phyloP scores from a whole-genome alignment of 352 stramenopile genomes.

The Globisporangium cylindrosporum region DNA sequence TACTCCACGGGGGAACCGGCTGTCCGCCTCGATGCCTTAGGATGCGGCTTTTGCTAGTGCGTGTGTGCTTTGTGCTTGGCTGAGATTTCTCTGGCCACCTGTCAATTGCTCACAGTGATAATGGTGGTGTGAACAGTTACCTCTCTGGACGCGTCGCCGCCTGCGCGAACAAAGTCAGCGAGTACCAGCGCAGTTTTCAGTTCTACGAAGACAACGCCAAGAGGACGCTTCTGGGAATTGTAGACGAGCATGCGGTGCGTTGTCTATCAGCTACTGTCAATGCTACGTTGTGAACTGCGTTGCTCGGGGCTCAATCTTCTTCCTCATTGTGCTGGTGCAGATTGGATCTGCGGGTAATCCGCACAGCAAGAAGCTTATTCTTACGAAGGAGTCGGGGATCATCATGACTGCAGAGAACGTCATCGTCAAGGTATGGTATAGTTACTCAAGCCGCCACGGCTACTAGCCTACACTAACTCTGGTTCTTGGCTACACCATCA shows the following conservation, averaged over 20 bases:
- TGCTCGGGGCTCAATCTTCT: neutral
- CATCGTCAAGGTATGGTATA: slow-evolving; percentile 44
- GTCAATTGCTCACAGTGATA: neutral
- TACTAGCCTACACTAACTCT: neutral
- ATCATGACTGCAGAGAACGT: slow-evolving; percentile 44
- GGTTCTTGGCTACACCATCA: neutral
- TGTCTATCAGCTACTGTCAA: neutral
- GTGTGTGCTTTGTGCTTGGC: neutral
- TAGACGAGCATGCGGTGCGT: slow-evolving; percentile 71
- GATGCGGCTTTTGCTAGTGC: slow-evolving; percentile 76
- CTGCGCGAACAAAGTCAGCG: slow-evolving; percentile 71
- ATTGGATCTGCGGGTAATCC: slow-evolving; percentile 53
- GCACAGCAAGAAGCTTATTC: slow-evolving; percentile 54
- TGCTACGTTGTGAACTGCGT: no score
- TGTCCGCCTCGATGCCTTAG: slow-evolving; percentile 48
- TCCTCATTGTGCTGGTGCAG: slow-evolving; percentile 15
- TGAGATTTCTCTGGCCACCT: neutral
- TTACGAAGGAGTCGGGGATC: slow-evolving; percentile 65
- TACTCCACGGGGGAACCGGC: slow-evolving; percentile 53
- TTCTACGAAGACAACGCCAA: slow-evolving; percentile 69
- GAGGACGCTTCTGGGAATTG: slow-evolving; percentile 48
- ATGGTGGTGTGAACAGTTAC: slow-evolving; percentile 33
- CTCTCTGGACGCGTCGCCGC: slow-evolving; percentile 59
- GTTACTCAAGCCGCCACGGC: neutral
- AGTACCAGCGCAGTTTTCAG: slow-evolving; percentile 57